These are phyloP conservation scores for Pestalotiopsis fici DNA, from an alignment of 2,329 filamentous ascomycete genomes.

Conservation along the genomic window DNA sequence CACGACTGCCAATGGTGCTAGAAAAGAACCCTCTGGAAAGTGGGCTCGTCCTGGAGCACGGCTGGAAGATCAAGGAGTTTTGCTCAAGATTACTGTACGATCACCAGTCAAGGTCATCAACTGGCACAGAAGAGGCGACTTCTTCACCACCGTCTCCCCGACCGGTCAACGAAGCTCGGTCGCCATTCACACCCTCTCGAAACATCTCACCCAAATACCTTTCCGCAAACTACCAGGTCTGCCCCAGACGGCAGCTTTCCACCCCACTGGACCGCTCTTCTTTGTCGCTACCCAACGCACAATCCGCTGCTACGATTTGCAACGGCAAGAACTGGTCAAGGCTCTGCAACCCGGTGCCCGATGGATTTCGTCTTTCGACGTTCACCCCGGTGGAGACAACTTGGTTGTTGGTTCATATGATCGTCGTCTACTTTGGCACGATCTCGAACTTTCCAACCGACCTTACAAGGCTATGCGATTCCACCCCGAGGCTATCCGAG, in stretches of 20 bases:
- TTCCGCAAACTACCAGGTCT: conserved; percentile 78
- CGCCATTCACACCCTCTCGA: conserved; percentile 91
- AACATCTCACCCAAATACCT: conserved; percentile 91
- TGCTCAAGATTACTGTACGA: conserved; percentile 78
- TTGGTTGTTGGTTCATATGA: conserved; percentile 94
- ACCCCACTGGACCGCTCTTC: conserved; percentile 88
- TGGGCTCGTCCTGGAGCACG: conserved; percentile 79
- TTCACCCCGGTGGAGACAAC: conserved; percentile 93
- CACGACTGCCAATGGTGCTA: conserved; percentile 53
- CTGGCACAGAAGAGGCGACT: conserved; percentile 94
- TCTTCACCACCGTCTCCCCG: conserved; percentile 89
- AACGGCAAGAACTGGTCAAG: conserved; percentile 88
- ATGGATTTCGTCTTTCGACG: conserved; percentile 90
- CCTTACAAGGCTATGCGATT: conserved; percentile 98
- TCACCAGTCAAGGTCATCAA: conserved; percentile 82
- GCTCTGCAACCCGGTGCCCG: conserved; percentile 90
- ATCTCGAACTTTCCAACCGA: conserved; percentile 84
- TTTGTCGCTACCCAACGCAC: conserved; percentile 95
- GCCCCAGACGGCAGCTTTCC: conserved; percentile 89
- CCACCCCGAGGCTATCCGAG: conserved; percentile 87
- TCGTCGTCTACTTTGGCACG: conserved; percentile 91
- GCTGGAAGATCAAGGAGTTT: conserved; percentile 76
- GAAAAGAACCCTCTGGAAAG: conserved; percentile 75
- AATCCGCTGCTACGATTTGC: conserved; percentile 91
- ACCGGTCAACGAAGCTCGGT: conserved; percentile 77